phyloP scores from a whole-genome alignment of 2,329 filamentous ascomycete genomes.

The Corinectria fuckeliana region DNA sequence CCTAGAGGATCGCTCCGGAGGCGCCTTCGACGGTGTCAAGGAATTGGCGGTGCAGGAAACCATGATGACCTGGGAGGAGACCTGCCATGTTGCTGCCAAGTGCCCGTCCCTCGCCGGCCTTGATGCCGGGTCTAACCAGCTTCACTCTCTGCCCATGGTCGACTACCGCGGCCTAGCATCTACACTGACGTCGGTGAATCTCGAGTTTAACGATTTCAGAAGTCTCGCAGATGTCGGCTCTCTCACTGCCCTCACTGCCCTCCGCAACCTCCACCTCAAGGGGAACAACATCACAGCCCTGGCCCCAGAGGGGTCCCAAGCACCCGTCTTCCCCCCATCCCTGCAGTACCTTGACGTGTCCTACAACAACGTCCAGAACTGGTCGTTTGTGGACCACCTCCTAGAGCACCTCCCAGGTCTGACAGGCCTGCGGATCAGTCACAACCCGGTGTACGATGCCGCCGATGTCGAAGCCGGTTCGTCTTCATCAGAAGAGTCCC shows the following conservation, averaged over 20 bases:
- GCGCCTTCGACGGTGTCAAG: slow-evolving; percentile 57
- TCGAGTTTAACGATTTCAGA: slow-evolving; percentile 76
- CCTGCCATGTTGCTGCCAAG: slow-evolving; percentile 58
- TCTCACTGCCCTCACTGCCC: slow-evolving; percentile 56
- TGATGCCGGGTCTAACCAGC: slow-evolving; percentile 62
- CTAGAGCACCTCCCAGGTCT: slow-evolving; percentile 74
- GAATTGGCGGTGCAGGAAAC: slow-evolving; percentile 73
- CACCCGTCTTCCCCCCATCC: slow-evolving; percentile 58
- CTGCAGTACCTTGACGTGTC: slow-evolving; percentile 75
- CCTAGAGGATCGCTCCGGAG: slow-evolving; percentile 42
- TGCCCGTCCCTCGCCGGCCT: slow-evolving; percentile 62
- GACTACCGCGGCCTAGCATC: slow-evolving; percentile 50
- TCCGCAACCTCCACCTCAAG: slow-evolving; percentile 74
- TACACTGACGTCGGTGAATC: slow-evolving; percentile 66
- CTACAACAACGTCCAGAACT: slow-evolving; percentile 71
- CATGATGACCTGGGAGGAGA: slow-evolving; percentile 69
- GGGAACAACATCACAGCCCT: slow-evolving; percentile 71
- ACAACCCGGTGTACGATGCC: slow-evolving; percentile 81
- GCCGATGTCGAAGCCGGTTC: slow-evolving; percentile 48
- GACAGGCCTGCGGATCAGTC: slow-evolving; percentile 76
- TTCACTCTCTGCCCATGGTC: slow-evolving; percentile 57
- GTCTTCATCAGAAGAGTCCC: slow-evolving; percentile 75
- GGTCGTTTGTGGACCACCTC: slow-evolving; percentile 77
- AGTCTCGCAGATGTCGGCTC: slow-evolving; percentile 62
- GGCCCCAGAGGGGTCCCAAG: slow-evolving; percentile 30